These are phyloP conservation scores for Astragalus membranaceus DNA, from an alignment of 306 rosid species.

Conservation along the genomic window DNA sequence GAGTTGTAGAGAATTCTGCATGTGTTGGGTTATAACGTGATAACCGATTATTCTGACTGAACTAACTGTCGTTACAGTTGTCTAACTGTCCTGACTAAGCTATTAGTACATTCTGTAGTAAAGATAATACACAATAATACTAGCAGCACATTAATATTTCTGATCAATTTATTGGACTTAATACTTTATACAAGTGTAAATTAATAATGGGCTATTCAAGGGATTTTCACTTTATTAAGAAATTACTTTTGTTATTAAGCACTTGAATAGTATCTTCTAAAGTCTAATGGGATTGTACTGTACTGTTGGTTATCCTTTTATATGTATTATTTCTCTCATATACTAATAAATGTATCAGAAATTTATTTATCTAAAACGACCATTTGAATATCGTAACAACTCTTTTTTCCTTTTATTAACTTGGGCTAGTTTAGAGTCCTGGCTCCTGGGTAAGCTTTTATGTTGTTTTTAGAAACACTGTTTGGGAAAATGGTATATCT, in stretches of 20 bases:
- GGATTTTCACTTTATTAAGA: neutral
- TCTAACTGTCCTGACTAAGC: neutral
- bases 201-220: neutral
- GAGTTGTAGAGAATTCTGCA: neutral
- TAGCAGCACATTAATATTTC: neutral
- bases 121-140: neutral
- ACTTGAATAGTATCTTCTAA: neutral
- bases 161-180: conserved; percentile 4
- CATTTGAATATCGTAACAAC: neutral
- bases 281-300: neutral
- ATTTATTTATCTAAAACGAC: neutral
- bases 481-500: neutral
- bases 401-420: neutral
- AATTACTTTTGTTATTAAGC: neutral
- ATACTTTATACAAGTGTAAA: neutral
- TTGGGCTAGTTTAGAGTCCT: neutral
- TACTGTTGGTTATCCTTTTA: conserved; percentile 1
- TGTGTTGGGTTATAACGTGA: neutral
- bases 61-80: neutral
- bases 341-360: neutral
- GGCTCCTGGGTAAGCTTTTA: neutral
- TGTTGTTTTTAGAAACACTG: conserved; percentile 12
- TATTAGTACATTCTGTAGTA: neutral
- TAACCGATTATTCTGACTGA: neutral
- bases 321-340: neutral